Conservation (phyloP, 129 eudicot genomes). For the Logfia minima region DNA sequence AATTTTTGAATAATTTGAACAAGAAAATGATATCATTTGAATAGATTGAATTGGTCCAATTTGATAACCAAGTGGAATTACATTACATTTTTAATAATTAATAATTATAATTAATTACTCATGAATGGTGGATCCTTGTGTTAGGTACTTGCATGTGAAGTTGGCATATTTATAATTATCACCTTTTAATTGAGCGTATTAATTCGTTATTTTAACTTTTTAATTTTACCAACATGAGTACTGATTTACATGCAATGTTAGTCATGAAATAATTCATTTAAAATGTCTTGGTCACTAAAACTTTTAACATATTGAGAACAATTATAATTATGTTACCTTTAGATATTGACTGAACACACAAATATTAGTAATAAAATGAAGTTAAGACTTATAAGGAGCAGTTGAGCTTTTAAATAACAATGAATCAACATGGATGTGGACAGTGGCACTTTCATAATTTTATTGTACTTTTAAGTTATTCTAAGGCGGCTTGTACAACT, state of each 20-base stretch:
- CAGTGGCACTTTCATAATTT: constrained; percentile 11
- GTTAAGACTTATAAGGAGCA: constrained; percentile 14
- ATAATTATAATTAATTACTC: neutral
- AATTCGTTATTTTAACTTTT: no score
- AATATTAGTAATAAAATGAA: neutral
- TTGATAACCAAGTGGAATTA: constrained; percentile 29
- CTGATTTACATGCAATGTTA: neutral
- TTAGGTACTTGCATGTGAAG: constrained; percentile 27
- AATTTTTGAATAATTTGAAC: neutral
- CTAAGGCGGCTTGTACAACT: constrained; percentile 30
- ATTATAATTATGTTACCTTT: no score
- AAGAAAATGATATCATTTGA: neutral
- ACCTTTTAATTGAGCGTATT: neutral
- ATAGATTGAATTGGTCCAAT: constrained; percentile 23
- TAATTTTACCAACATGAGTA: neutral
- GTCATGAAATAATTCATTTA: neutral
- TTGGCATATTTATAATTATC: neutral
- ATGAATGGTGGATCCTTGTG: constrained; percentile 16
- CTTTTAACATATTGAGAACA: no score
- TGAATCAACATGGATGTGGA: constrained; percentile 22
- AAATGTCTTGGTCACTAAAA: no score
- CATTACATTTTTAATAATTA: no score
- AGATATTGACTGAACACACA: neutral
- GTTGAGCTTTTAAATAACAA: constrained; percentile 17
- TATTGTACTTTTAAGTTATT: constrained; percentile 14